These are phyloP conservation scores for Penicillium capsulatum DNA, from an alignment of 2,329 filamentous ascomycete species.

Conservation along the genomic window DNA sequence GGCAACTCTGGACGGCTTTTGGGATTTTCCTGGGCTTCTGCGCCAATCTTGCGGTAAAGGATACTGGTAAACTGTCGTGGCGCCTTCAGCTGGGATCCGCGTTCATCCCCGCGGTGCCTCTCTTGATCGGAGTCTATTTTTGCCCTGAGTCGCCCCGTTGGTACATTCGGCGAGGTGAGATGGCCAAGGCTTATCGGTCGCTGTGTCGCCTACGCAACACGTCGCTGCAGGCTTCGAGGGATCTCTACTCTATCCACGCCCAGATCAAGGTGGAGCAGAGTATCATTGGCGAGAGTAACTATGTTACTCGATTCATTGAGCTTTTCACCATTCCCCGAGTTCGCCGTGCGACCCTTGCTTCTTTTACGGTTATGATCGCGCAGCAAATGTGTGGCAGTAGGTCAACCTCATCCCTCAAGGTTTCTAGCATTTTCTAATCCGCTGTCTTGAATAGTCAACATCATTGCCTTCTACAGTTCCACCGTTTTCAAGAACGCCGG, in stretches of 20 bases:
- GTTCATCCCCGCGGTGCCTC: conserved; percentile 60
- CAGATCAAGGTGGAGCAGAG: conserved; percentile 48
- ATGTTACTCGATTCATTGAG: conserved; percentile 56
- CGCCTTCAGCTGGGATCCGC: conserved; percentile 61
- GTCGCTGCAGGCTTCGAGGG: conserved; percentile 57
- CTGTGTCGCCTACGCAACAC: conserved; percentile 56
- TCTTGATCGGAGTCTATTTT: conserved; percentile 56
- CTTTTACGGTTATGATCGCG: conserved; percentile 74
- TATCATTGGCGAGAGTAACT: conserved; percentile 49
- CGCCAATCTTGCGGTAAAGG: conserved; percentile 61
- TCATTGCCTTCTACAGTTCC: conserved; percentile 71
- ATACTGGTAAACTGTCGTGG: conserved; percentile 59
- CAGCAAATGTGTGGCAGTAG: conserved; percentile 63
- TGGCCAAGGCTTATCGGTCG: conserved; percentile 57
- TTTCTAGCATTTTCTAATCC: neutral
- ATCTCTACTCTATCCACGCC: conserved; percentile 47
- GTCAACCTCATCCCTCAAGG: neutral
- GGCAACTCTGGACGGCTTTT: conserved; percentile 54
- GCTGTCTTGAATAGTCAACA: conserved; percentile 49
- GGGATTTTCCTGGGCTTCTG: conserved; percentile 64
- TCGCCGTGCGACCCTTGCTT: conserved; percentile 65
- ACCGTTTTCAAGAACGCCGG: conserved; percentile 55
- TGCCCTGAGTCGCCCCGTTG: conserved; percentile 64
- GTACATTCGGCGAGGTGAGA: conserved; percentile 63
- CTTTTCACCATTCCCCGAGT: conserved; percentile 49